Evolutionary conservation across 371 early-diverging fungal genomes (phyloP), one percentile per base, ranked within the genome.

Genomic region (Nematocida homosporus): DNA sequence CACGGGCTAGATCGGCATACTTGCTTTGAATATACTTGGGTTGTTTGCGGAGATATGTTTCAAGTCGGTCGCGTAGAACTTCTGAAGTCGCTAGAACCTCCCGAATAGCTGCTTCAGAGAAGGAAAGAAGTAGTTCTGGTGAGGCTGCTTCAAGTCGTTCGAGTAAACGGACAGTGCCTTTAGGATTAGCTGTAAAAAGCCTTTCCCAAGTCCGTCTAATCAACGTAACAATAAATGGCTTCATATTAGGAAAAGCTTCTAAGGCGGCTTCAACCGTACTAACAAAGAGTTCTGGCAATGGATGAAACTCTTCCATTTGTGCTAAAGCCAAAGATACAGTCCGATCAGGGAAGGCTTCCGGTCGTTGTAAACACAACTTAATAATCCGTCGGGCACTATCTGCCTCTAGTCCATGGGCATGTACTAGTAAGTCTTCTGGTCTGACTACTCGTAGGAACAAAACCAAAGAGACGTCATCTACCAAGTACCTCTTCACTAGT

Each of bases 261-360:
- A 68, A 56, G 10, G 41, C 8, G n/a, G 32, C 23, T 34, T 8
- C 16, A 3, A 68, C 41, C 4, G 44, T 56, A 34, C 40, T 8
- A 23, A 47, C 10, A 34, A 68, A 41, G 13, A 57, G 23, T 23
- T 29, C 16, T 10, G 69, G 56, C 6, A 68, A 18, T 5, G 10
- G n/a, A 13, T 23, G 50, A 30, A 13, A 37, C 20, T 59, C 40
- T 18, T 10, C 8, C 20, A 68, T 6, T 23, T 40, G 20, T 8
- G 16, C 34, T n/a, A 68, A 10, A 5, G 32, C 56, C 13, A 41
- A 13, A 27, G 69, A 68, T 27, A 68, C 60, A 27, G 55, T 48
- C 32, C 69, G 27, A 41, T 68, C 69, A 1, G 69, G 54, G 56
- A 68, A 68, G 29, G 51, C 30, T 32, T 68, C 69, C 37, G 57